Evolutionary conservation across 2,329 filamentous ascomycete genomes (phyloP).

Genomic region (Penicillium frequentans): DNA sequence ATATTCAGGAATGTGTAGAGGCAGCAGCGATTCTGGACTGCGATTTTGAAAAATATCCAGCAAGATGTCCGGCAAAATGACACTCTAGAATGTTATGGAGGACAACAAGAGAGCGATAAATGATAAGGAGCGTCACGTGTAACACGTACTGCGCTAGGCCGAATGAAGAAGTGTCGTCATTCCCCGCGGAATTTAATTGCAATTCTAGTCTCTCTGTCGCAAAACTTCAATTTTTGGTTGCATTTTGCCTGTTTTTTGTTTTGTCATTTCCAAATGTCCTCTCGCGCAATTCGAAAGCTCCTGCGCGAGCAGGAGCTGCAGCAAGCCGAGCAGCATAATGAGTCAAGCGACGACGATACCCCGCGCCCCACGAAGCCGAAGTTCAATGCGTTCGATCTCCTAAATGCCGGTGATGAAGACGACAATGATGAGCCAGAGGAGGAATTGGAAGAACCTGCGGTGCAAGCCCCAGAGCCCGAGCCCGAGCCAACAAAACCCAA

Average conservation of each 20-base stretch:
- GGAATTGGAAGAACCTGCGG: slow-evolving; percentile 27
- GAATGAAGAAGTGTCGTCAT: slow-evolving; percentile 33
- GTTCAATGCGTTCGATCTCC: slow-evolving; percentile 55
- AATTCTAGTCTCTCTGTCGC: slow-evolving; percentile 3
- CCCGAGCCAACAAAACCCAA: slow-evolving; percentile 25
- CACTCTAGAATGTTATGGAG: background rate
- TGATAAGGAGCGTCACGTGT: slow-evolving; percentile 26
- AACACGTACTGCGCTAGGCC: slow-evolving; percentile 23
- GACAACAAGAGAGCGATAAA: slow-evolving; percentile 1
- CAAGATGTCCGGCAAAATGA: background rate
- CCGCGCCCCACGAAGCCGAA: slow-evolving; percentile 40
- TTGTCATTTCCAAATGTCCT: slow-evolving; percentile 55
- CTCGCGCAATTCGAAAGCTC: slow-evolving; percentile 64
- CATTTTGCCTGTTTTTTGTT: background rate
- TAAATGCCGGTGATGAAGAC: slow-evolving; percentile 47
- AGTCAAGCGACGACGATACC: slow-evolving; percentile 44
- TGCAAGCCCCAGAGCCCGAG: slow-evolving; percentile 18
- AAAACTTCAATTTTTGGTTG: background rate
- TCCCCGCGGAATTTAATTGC: slow-evolving; percentile 23
- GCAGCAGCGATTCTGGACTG: slow-evolving; percentile 1
- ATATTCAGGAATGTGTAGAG: slow-evolving; percentile 2
- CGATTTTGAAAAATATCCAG: background rate
- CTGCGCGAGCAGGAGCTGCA: slow-evolving; percentile 60
- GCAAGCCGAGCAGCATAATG: slow-evolving; percentile 41
- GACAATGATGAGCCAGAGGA: slow-evolving; percentile 16